Evolutionary conservation across 768 basidiomycete genomes (phyloP).

Genomic region (Leccinum olivaceopallidum): DNA sequence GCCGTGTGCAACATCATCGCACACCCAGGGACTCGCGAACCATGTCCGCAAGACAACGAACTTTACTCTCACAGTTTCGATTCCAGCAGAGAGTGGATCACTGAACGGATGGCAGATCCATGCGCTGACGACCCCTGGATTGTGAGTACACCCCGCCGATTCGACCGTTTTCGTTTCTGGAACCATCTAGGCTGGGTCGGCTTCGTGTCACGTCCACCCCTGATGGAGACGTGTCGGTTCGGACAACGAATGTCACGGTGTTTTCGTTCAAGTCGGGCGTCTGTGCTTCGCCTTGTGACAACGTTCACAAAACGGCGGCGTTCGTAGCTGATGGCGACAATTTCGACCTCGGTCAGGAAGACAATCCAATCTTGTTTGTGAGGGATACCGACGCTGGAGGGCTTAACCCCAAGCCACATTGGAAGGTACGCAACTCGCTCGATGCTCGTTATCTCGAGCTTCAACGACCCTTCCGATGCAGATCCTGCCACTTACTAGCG

Average conservation of each 20-base stretch:
- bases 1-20: not conserved
- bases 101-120: conserved; percentile 71
- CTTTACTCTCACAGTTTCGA: conserved; percentile 78
- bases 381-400: not conserved
- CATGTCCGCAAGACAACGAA: not conserved
- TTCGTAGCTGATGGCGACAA: conserved; percentile 18
- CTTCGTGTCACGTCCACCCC: conserved; percentile 16
- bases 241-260: conserved; percentile 27
- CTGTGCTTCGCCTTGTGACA: not conserved
- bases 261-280: conserved; percentile 21
- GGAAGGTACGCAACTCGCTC: conserved; percentile 23
- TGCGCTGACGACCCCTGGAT: conserved; percentile 60
- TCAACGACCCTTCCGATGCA: not conserved
- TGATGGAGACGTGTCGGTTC: conserved; percentile 13
- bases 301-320: not conserved
- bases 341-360: not conserved
- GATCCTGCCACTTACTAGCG: conserved; percentile 2
- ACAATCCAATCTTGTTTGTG: conserved; percentile 13
- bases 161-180: not conserved
- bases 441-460: not conserved
- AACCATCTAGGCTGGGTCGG: conserved; percentile 17
- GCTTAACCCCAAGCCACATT: conserved; percentile 4
- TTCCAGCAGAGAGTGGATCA: conserved; percentile 68
- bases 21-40: not conserved
- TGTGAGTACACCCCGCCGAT: conserved; percentile 42